A percentile compares a stretch with the other conserved stretches of the same genome.
Evolutionary conservation across 139 green algal genomes (phyloP).

Genomic region (Microglena sp.): DNA sequence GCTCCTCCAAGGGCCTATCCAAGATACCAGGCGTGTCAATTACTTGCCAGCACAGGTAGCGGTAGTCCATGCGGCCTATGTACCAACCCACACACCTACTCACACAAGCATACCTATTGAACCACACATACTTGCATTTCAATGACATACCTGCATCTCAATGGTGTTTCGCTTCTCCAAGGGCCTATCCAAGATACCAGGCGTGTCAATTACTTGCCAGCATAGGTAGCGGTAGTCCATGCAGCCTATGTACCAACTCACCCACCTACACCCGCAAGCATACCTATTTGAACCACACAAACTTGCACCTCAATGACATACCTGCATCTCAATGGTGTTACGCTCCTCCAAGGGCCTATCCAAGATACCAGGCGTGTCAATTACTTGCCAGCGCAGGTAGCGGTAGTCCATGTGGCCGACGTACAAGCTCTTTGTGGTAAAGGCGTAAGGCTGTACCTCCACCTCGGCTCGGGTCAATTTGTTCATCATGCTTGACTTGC

Average conservation of each 20-base stretch:
- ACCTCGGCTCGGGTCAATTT: constrained; percentile 93
- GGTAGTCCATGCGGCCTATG: constrained; percentile 97
- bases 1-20: constrained; percentile 93
- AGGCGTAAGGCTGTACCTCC: constrained; percentile 75
- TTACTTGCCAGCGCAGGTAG: constrained; percentile 78
- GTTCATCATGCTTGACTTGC: constrained; percentile 98
- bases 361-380: constrained; percentile 98
- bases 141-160: constrained; percentile 88
- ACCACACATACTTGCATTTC: too few species aligned
- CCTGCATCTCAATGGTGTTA: constrained; percentile 99
- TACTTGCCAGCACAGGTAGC: constrained; percentile 76
- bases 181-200: constrained; percentile 94
- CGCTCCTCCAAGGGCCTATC: constrained; percentile 95
- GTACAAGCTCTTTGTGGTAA: constrained; percentile 53
- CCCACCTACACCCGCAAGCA: constrained; percentile 82
- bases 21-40: constrained; percentile 99
- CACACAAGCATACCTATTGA: too few species aligned
- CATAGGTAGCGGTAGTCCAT: constrained; percentile 92
- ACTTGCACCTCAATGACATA: too few species aligned
- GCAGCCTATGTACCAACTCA: constrained; percentile 97
- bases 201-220: constrained; percentile 93
- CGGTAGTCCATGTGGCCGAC: constrained; percentile 98
- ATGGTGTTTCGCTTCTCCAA: constrained; percentile 99
- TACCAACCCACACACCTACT: too few species aligned
- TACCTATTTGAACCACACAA: too few species aligned